Evolutionary conservation across 2,329 filamentous ascomycete species (phyloP), one percentile per base, ranked within the genome.

Genomic region (Aspergillus melleus): DNA sequence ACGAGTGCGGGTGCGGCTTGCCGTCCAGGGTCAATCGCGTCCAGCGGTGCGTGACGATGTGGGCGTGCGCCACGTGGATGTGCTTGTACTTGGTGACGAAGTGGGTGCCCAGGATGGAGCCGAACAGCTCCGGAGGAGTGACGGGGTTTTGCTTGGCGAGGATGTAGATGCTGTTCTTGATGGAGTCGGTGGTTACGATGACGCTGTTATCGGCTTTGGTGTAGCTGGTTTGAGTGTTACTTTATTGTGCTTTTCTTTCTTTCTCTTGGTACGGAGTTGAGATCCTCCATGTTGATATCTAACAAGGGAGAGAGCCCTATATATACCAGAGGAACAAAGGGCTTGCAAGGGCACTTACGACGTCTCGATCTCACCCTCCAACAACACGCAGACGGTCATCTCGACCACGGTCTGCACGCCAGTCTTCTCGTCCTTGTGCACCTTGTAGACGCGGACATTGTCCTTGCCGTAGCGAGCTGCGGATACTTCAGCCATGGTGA

Each of bases 371-470:
- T 92, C 90, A 68, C 95, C 95, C 81, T 98, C 92, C 30, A 99
- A 86, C 54, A 98, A 84, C 64, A 92, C 92, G 80, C 91, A 91
- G 69, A 99, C 90, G 46, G 92, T 97, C 89, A 96, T 96, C 79
- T 99, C 95, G 47, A 90, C 90, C 68, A 98, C 91, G 8, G 88
- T 90, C 78, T 99, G 94, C 22, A 87, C 82, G 58, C 90, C 90
- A 19, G 90, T 89, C 70, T 87, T 82, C 73, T 87, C 82, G 76
- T 98, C 88, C 70, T 87, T 88, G 72, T 96, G 84, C 72, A 97
- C 92, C 80, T 99, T 99, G 87, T 90, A 96, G 71, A 99, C 87
- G 72, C 95, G 93, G 84, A 99, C 90, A 81, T 99, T 98, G 86
- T 98, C 95, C 87, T 99, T 82, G 67, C 80, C 80, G 69, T 82